phyloP scores from a whole-genome alignment of 345 rosid genomes.

The Boechera retrofracta region DNA sequence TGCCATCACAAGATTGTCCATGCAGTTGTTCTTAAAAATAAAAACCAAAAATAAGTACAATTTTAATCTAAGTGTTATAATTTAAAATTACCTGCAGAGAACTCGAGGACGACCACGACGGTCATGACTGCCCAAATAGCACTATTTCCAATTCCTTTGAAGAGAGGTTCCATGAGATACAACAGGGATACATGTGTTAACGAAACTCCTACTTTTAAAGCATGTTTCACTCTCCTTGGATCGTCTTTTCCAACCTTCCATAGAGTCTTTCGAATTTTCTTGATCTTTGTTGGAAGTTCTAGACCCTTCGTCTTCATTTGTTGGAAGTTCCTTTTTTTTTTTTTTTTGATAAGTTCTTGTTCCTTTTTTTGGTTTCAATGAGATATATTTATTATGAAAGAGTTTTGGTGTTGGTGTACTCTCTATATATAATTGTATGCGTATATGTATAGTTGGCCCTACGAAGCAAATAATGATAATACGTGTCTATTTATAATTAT shows the following conservation, averaged over 20 bases:
- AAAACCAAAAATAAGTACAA: too few relatives aligned
- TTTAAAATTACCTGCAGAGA: conserved; percentile 59
- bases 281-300: conserved; percentile 43
- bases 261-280: conserved; percentile 44
- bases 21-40: too few relatives aligned
- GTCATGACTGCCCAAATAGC: conserved; percentile 91
- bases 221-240: conserved; percentile 70
- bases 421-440: conserved; percentile 24
- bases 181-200: conserved; percentile 67
- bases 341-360: not conserved
- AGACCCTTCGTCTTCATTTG: conserved; percentile 36
- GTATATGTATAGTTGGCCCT: not conserved
- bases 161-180: conserved; percentile 71
- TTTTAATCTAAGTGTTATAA: not conserved
- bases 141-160: conserved; percentile 59
- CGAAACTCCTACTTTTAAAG: conserved; percentile 73
- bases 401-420: not conserved
- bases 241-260: conserved; percentile 68
- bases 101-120: conserved; percentile 85
- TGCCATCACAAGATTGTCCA: too few relatives aligned
- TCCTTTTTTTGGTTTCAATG: not conserved
- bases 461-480: conserved; percentile 1
- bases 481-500: not conserved
- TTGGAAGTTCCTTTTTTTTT: not conserved
- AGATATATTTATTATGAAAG: not conserved